Conservation (phyloP, 768 basidiomycete species). For the Boletus rufocinnamomeus region DNA sequence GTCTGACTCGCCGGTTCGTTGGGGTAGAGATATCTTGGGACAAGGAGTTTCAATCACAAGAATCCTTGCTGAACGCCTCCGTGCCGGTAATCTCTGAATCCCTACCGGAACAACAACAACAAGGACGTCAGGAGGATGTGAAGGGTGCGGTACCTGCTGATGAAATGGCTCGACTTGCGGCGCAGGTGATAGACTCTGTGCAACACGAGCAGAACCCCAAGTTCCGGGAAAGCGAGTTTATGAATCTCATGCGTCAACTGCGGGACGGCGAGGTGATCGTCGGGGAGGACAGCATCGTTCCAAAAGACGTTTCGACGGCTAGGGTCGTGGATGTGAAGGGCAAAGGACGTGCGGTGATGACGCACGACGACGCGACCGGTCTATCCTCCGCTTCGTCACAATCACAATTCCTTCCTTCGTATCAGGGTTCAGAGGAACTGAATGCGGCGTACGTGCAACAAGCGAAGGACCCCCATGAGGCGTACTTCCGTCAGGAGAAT, state of each 20-base stretch:
- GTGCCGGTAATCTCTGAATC: slow-evolving; percentile 7
- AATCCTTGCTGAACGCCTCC: slow-evolving; percentile 39
- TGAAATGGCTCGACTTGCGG: slow-evolving; percentile 80
- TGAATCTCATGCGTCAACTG: slow-evolving; percentile 83
- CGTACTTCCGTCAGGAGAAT: slow-evolving; percentile 73
- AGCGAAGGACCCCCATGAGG: slow-evolving; percentile 52
- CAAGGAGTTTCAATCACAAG: slow-evolving; percentile 62
- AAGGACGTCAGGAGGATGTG: slow-evolving; percentile 19
- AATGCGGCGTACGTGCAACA: slow-evolving; percentile 22
- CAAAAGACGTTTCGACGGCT: slow-evolving; percentile 38
- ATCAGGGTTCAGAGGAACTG: slow-evolving; percentile 25
- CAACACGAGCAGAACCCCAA: slow-evolving; percentile 77
- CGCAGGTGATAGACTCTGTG: slow-evolving; percentile 73
- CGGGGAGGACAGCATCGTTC: slow-evolving; percentile 76
- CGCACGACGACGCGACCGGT: slow-evolving; percentile 4
- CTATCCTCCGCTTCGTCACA: slow-evolving; percentile 11
- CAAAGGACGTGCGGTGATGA: slow-evolving; percentile 52
- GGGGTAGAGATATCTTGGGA: slow-evolving; percentile 50
- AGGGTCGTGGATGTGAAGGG: slow-evolving; percentile 55
- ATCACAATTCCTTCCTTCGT: slow-evolving; percentile 8
- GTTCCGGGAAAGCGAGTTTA: slow-evolving; percentile 81
- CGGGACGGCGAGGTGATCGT: slow-evolving; percentile 78
- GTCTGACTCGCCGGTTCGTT: not conserved
- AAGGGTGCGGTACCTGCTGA: slow-evolving; percentile 43
- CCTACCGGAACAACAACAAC: slow-evolving; percentile 18